phyloP scores from a whole-genome alignment of 169 alveolate genomes.

The Plasmodium gallinaceum region DNA sequence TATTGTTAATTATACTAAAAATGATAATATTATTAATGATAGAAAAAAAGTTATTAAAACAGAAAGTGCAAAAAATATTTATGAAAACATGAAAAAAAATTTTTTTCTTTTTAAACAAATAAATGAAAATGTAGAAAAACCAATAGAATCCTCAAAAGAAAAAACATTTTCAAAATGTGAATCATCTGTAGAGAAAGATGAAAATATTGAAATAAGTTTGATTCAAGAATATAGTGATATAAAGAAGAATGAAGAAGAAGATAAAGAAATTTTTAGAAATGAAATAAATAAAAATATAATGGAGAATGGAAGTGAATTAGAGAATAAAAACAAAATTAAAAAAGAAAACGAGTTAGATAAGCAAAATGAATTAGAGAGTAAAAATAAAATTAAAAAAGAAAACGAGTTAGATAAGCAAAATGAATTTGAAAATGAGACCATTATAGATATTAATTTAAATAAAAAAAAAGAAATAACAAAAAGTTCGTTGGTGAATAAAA shows the following conservation, averaged over 20 bases:
- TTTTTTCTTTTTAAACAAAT: slow-evolving; percentile 32
- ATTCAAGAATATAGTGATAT: no score
- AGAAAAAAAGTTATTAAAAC: background rate
- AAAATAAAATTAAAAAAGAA: background rate
- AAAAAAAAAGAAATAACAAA: slow-evolving; percentile 15
- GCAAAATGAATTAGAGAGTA: no score
- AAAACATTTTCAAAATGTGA: background rate
- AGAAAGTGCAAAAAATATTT: slow-evolving; percentile 56
- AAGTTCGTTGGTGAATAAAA: background rate
- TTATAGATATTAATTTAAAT: background rate
- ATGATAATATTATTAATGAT: background rate
- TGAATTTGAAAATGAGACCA: background rate
- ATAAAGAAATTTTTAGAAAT: no score
- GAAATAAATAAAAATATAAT: no score
- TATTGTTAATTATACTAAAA: background rate
- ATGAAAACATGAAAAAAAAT: slow-evolving; percentile 59
- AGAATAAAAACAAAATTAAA: background rate
- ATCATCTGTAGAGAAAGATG: background rate
- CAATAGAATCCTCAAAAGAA: background rate
- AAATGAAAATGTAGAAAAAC: background rate
- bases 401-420: background rate
- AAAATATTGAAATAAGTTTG: background rate
- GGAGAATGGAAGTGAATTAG: background rate
- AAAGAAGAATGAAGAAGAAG: no score
- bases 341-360: background rate